Base-by-base conservation (phyloP, 257 asterid genomes). In the Solanum virginianum region DNA sequence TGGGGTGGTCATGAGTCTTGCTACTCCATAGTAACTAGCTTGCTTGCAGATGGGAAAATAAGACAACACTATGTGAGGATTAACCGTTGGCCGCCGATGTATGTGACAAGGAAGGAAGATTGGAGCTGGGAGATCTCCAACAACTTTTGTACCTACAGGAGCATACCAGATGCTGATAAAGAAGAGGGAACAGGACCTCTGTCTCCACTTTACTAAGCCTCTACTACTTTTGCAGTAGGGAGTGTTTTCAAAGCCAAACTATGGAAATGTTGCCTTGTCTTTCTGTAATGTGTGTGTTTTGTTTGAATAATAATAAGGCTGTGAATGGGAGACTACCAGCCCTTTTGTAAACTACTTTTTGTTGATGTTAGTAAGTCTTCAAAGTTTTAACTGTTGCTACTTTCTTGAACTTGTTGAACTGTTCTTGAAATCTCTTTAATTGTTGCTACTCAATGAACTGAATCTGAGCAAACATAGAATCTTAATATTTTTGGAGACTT, bases 1-100 rank as follows among this genome's bases (percentile, higher is more conserved):
- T 95, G 98, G 99, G 99, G 98, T 4, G 99, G 99, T 56, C 99
- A 95, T 17, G 98, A 95, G 82, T 91, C 96, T 8, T 91, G 97
- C 49, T 94, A 88, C 90, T 91, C 93, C 59, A 83, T 91, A 11
- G 97, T 95, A 26, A 95, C 99, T 0, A 92, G 99, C 32, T 72
- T 93, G 54, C 83, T 93, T 32, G 88, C 86, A 12, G 90, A 89
- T 54, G 95, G 95, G 71, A 89, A 89, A 85, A 91, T 95, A 17
- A 87, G 99, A 59, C 90, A 90, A 43, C 97, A 95, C 87, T 95
- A 94, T 32, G 97, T 95, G 47, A 89, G 99, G 87, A 91, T 95
- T 62, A 95, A 94, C 89, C 92, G 97, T 59, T 93, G 92, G 99
- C 94, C 95, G 0, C 89, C 74, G 3, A 86, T 95, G 89, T 56